These are phyloP conservation scores for Plantago coronopus DNA, from an alignment of 305 asterid species.

Conservation along the genomic window DNA sequence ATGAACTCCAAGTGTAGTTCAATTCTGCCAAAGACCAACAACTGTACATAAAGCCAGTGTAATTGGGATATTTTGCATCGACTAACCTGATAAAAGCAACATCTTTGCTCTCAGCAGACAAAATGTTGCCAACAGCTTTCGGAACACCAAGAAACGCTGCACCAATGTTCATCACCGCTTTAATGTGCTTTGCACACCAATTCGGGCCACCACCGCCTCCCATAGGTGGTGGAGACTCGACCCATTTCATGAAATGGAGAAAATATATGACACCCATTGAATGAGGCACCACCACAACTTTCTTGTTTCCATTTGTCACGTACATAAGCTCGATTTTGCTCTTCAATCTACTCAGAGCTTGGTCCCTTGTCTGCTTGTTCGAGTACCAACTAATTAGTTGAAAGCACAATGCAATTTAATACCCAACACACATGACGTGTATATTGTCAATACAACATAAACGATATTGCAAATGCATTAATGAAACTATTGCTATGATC, in stretches of 20 bases:
- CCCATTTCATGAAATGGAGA: slow-evolving; percentile 93
- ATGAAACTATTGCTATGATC: background rate
- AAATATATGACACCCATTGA: slow-evolving; percentile 91
- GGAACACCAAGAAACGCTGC: slow-evolving; percentile 94
- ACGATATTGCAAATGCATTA: background rate
- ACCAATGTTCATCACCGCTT: slow-evolving; percentile 73
- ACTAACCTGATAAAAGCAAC: slow-evolving; percentile 74
- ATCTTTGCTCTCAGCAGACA: slow-evolving; percentile 87
- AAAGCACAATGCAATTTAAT: slow-evolving; percentile 5
- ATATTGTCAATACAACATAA: background rate
- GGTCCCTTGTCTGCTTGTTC: slow-evolving; percentile 66
- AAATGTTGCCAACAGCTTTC: slow-evolving; percentile 53
- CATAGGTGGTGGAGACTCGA: slow-evolving; percentile 70
- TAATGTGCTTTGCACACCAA: slow-evolving; percentile 82
- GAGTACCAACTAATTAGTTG: slow-evolving; percentile 16
- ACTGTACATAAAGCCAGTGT: background rate
- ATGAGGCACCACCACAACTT: slow-evolving; percentile 96
- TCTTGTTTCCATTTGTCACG: slow-evolving; percentile 56
- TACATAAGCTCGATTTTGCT: slow-evolving; percentile 91
- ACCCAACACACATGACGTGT: background rate
- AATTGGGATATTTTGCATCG: background rate
- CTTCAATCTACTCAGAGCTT: slow-evolving; percentile 74
- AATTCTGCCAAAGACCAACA: background rate
- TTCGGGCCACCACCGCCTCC: slow-evolving; percentile 86
- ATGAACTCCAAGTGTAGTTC: background rate